Evolutionary conservation across 257 asterid species (phyloP).

Genomic region (Solanum pimpinellifolium): DNA sequence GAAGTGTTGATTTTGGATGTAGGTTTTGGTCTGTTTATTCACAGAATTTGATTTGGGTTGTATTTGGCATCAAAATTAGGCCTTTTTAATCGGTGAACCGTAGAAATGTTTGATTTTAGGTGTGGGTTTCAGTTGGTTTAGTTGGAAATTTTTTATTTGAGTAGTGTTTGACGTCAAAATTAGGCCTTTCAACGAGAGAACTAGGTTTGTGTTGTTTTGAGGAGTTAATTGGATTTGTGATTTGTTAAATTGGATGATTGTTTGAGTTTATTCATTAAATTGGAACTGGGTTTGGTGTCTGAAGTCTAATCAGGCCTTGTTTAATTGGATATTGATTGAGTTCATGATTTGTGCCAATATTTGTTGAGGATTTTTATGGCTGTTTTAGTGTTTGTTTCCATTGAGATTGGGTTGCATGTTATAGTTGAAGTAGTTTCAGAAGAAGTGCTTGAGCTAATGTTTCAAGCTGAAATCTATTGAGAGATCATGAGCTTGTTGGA

Average conservation of each 20-base stretch:
- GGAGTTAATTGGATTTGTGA: neutral
- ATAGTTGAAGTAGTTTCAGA: neutral
- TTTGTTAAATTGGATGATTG: neutral
- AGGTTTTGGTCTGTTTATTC: neutral
- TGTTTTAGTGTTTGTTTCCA: neutral
- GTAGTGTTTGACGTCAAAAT: neutral
- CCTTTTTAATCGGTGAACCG: neutral
- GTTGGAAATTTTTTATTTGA: neutral
- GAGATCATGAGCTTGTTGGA: neutral
- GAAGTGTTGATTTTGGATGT: neutral
- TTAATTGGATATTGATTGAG: neutral
- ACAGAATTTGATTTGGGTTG: neutral
- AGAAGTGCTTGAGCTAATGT: neutral
- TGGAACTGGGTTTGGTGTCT: neutral
- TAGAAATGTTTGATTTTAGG: neutral
- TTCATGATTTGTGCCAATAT: neutral
- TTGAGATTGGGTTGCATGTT: neutral
- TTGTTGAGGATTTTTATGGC: neutral
- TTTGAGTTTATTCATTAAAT: neutral
- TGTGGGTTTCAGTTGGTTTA: neutral
- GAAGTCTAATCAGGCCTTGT: neutral
- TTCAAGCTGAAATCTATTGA: neutral
- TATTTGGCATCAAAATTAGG: neutral
- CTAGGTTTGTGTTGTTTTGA: neutral
- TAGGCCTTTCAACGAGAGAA: neutral